Percentiles rank a stretch among this genome's conserved stretches.
These are phyloP conservation scores for Pseudocercospora eumusae DNA, from an alignment of 2,329 filamentous ascomycete genomes.

Conservation along the genomic window DNA sequence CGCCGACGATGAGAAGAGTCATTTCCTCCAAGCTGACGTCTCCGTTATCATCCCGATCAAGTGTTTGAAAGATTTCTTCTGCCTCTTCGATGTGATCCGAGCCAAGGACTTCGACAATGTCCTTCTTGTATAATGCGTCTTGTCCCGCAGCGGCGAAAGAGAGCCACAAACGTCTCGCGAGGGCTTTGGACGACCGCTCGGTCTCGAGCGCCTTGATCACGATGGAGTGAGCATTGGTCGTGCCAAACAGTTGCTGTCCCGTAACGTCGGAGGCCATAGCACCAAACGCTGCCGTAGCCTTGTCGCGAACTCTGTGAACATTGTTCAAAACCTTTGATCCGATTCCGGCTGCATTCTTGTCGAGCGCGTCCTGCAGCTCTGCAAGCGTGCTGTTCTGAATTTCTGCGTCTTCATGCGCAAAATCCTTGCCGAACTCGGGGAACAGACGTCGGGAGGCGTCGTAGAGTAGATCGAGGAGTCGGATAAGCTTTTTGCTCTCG, in stretches of 20 bases:
- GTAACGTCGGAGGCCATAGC: constrained; percentile 84
- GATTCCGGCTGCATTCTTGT: constrained; percentile 56
- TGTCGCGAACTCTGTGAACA: constrained; percentile 63
- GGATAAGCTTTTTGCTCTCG: constrained; percentile 74
- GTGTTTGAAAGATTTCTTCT: constrained; percentile 35
- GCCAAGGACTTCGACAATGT: constrained; percentile 35
- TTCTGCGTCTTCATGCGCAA: constrained; percentile 74
- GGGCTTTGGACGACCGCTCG: constrained; percentile 34
- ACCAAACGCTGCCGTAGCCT: constrained; percentile 78
- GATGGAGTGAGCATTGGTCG: constrained; percentile 31
- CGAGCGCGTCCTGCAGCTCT: constrained; percentile 48
- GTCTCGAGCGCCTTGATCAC: constrained; percentile 36
- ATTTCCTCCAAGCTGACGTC: constrained; percentile 41
- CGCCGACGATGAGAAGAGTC: constrained; percentile 32
- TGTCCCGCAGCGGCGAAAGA: constrained; percentile 35
- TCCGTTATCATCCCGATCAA: constrained; percentile 40
- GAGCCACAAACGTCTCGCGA: constrained; percentile 40
- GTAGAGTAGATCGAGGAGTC: constrained; percentile 72
- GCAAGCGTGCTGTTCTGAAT: constrained; percentile 72
- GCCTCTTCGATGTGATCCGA: constrained; percentile 30
- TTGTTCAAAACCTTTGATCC: constrained; percentile 50
- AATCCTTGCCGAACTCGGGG: constrained; percentile 78
- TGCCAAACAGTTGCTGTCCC: constrained; percentile 75
- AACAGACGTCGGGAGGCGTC: constrained; percentile 78
- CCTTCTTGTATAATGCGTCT: constrained; percentile 29